Conservation (phyloP, 176 grass and related monocot species). For the Pharus latifolius region DNA sequence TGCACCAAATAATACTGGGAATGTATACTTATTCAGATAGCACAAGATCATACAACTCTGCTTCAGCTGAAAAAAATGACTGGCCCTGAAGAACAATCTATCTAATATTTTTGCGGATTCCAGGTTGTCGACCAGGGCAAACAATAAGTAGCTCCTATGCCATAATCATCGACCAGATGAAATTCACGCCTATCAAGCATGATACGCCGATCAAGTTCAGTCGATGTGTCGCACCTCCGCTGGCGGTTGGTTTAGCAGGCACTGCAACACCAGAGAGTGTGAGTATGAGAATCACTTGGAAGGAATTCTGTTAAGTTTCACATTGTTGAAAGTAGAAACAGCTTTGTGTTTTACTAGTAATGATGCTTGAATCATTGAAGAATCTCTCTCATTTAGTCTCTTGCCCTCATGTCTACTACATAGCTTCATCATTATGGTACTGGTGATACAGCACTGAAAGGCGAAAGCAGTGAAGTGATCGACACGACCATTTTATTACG, state of each 20-base stretch:
- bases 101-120: background rate
- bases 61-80: background rate
- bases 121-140: background rate
- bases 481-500: no score
- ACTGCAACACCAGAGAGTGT: background rate
- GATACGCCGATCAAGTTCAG: background rate
- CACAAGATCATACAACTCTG: background rate
- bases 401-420: background rate
- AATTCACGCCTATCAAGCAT: background rate
- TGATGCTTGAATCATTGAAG: background rate
- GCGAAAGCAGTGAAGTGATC: background rate
- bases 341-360: background rate
- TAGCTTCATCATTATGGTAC: background rate
- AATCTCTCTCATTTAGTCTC: background rate
- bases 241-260: constrained; percentile 20
- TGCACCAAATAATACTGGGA: background rate
- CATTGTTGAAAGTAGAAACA: background rate
- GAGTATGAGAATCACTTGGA: background rate
- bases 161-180: constrained; percentile 3
- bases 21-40: background rate
- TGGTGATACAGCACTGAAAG: background rate
- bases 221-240: background rate
- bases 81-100: background rate
- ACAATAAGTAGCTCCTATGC: background rate
- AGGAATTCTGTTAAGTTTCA: background rate